These are phyloP conservation scores for carrot (Daucus carota) DNA, from an alignment of 129 eudicot species.

Conservation along the genomic window DH1_v3.0 NC_030385.2:7864001-7864500, in stretches of 20 bases:
- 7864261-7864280: neutral
- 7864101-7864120: neutral
- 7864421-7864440: neutral
- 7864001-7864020: no score
- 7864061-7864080: neutral
- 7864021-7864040: neutral
- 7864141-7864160: neutral
- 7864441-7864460: neutral
- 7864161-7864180: neutral
- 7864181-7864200: neutral
- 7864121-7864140: neutral
- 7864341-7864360: neutral
- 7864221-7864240: neutral
- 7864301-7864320: neutral
- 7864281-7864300: neutral
- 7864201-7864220: conserved; percentile 4
- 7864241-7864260: neutral
- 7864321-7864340: neutral
- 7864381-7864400: neutral
- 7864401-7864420: neutral
- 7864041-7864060: neutral
- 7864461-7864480: neutral
- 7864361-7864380: neutral
- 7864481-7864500: no score
- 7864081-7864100: neutral